Evolutionary conservation across 208 protist genomes (phyloP), one percentile per base, ranked within the genome.

Genomic region (Leptomonas pyrrhocoris): DNA sequence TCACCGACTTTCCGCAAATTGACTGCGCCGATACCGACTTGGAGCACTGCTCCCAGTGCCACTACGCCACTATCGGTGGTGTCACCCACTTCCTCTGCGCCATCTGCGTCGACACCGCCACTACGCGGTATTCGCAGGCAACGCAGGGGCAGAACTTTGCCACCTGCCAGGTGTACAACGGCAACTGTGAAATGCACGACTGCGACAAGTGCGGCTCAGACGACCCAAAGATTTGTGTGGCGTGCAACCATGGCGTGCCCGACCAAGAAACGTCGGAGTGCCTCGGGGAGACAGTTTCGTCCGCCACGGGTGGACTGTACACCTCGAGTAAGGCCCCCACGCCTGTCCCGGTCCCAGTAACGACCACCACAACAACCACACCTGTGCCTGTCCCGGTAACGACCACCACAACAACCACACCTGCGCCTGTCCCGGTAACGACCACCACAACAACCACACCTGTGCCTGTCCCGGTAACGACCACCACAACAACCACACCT

Each of bases 31-130:
- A 13, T 18, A 31, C 49, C 5, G 23, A 54, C 49, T 16, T 54
- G 49, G 18, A 54, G 23, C 49, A 54, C 49, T 54, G 49, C 49
- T 54, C 49, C 23, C 49, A 54, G 49, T 54, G 49, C 49, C 49
- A 54, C 49, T 54, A 25, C 23, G 30, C 21, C 21, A 23, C 16
- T 5, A 31, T 31, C 25, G 23, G 23, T 23, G 23, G 49, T 23
- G 49, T 31, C 9, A 54, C 49, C 6, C 30, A 31, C 23, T 54
- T 31, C 49, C 23, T 54, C 23, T 54, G 49, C 49, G 49, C 49
- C 49, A 54, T 31, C 49, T 54, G 49, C 49, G 49, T 31, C 0
- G 49, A 54, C 49, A 54, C 49, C 49, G 49, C 25, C 23, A 27
- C 49, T 7, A 12, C 13, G 23, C 18, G 11, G 49, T 54, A 54